phyloP scores from a whole-genome alignment of 305 asterid genomes.

The Solanum chacoense region DNA sequence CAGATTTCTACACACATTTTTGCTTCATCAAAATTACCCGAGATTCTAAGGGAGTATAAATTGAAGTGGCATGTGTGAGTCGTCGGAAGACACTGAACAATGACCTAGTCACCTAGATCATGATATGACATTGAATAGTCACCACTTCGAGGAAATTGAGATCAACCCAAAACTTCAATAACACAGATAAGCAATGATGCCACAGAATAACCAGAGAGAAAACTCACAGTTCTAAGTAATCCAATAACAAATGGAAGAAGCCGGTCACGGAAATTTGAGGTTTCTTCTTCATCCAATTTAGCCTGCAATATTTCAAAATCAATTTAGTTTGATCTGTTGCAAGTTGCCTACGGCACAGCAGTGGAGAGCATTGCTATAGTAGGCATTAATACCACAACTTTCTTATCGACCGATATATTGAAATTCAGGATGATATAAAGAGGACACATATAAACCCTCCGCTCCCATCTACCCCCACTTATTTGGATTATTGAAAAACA shows the following conservation, averaged over 20 bases:
- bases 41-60: neutral
- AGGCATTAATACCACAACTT: neutral
- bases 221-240: slow-evolving; percentile 92
- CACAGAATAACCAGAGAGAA: slow-evolving; percentile 2
- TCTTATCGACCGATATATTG: neutral
- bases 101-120: neutral
- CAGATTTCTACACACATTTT: neutral
- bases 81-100: neutral
- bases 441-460: neutral
- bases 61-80: neutral
- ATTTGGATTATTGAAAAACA: neutral
- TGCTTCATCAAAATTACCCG: neutral
- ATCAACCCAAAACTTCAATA: slow-evolving; percentile 4
- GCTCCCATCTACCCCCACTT: neutral
- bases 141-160: neutral
- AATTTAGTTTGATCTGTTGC: slow-evolving; percentile 6
- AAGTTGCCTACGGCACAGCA: neutral
- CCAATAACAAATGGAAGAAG: slow-evolving; percentile 96
- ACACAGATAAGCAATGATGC: slow-evolving; percentile 6
- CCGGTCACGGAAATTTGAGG: slow-evolving; percentile 69
- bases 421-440: neutral
- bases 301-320: slow-evolving; percentile 41
- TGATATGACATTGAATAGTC: neutral
- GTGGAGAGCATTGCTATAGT: neutral
- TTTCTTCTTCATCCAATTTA: slow-evolving; percentile 68